Percentiles rank a stretch among this genome's conserved stretches.
Evolutionary conservation across 352 stramenopile genomes (phyloP).

Genomic region (Globisporangium echinulatum): DNA sequence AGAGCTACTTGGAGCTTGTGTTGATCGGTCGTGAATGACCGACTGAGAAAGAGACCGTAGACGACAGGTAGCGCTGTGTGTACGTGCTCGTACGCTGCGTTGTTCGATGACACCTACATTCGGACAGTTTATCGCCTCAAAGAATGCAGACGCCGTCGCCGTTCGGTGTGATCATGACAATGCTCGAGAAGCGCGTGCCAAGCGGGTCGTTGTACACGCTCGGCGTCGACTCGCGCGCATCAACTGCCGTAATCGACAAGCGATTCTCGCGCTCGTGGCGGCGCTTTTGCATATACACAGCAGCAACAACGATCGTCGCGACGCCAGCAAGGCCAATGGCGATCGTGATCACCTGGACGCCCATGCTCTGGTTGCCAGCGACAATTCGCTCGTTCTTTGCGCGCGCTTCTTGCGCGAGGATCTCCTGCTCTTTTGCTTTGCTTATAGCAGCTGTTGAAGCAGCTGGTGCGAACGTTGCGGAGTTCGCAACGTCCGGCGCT

Average conservation of each 20-base stretch:
- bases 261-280: constrained; percentile 15
- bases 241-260: constrained; percentile 31
- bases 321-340: constrained; percentile 23
- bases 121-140: constrained; percentile 16
- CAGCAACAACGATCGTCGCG: constrained; percentile 41
- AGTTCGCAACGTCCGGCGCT: constrained; percentile 7
- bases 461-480: constrained; percentile 10
- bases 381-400: constrained; percentile 32
- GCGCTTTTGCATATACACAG: constrained; percentile 42
- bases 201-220: constrained; percentile 77
- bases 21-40: too few species aligned
- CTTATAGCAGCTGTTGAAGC: neutral
- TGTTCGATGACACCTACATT: too few species aligned
- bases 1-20: too few species aligned
- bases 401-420: constrained; percentile 36
- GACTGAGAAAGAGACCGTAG: too few species aligned
- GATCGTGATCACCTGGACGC: constrained; percentile 11
- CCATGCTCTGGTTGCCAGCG: constrained; percentile 11
- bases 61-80: too few species aligned
- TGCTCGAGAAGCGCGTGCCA: constrained; percentile 76
- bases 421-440: constrained; percentile 17
- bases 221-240: constrained; percentile 32
- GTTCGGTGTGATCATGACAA: constrained; percentile 83
- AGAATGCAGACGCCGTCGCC: constrained; percentile 75
- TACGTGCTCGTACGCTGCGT: too few species aligned